A percentile compares a stretch with the other conserved stretches of the same genome.
Evolutionary conservation across 129 eudicot species (phyloP).

Genomic region (Cynara cardunculus): DNA sequence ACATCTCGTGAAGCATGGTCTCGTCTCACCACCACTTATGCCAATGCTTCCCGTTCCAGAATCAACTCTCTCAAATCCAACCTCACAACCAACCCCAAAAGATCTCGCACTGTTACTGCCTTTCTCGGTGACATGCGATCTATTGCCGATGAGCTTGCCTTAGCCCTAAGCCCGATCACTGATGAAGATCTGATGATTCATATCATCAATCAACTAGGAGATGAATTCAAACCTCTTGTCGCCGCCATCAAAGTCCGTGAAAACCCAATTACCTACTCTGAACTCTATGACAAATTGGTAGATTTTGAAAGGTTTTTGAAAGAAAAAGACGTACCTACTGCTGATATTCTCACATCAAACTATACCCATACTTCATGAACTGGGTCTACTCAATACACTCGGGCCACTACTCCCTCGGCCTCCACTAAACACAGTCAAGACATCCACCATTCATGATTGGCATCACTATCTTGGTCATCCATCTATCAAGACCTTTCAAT

Average conservation of each 20-base stretch:
- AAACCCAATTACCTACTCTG: neutral
- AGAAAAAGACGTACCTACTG: neutral
- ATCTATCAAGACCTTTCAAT: neutral
- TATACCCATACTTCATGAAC: neutral
- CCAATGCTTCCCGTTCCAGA: neutral
- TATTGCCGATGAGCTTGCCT: slow-evolving; percentile 10
- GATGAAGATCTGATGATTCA: slow-evolving; percentile 6
- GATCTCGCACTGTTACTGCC: neutral
- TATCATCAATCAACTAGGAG: neutral
- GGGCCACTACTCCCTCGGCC: neutral
- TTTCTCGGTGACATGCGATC: neutral
- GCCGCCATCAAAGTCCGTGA: slow-evolving; percentile 6
- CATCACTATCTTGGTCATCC: slow-evolving; percentile 17
- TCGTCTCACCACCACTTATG: neutral
- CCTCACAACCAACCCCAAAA: neutral
- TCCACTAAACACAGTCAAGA: neutral
- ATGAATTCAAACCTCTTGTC: neutral
- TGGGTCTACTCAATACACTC: neutral
- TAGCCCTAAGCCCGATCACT: neutral
- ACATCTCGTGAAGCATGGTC: neutral
- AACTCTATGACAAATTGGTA: slow-evolving; percentile 4
- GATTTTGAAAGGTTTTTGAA: neutral
- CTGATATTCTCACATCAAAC: neutral
- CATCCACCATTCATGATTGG: neutral
- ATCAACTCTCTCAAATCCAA: neutral